Percentiles rank a stretch among this genome's conserved stretches.
Evolutionary conservation across 768 basidiomycete genomes (phyloP).

Genomic region (Podaxis sp.): DNA sequence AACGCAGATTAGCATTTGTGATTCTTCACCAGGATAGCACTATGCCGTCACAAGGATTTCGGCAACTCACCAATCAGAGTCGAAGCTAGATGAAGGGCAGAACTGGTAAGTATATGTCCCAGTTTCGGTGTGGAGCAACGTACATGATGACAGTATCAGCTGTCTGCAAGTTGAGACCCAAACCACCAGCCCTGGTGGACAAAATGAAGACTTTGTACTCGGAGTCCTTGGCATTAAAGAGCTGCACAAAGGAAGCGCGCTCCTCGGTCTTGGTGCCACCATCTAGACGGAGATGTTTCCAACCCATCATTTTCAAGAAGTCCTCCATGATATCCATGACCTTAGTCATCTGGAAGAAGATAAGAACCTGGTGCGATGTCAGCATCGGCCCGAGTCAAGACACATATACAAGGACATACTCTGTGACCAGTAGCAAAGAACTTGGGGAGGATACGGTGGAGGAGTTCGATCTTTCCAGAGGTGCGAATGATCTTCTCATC

Average conservation of each 20-base stretch:
- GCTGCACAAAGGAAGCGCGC: conserved; percentile 79
- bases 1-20: conserved; percentile 28
- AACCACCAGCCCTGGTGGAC: conserved; percentile 90
- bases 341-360: conserved; percentile 99
- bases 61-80: conserved; percentile 56
- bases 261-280: conserved; percentile 97
- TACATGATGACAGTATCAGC: conserved; percentile 96
- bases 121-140: conserved; percentile 26
- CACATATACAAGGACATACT: conserved; percentile 37
- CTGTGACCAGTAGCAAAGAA: conserved; percentile 91
- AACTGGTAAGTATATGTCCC: background rate
- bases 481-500: conserved; percentile 84
- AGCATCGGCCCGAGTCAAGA: conserved; percentile 1
- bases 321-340: conserved; percentile 99
- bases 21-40: conserved; percentile 18
- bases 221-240: conserved; percentile 88
- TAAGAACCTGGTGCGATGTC: conserved; percentile 66
- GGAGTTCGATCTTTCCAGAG: conserved; percentile 91
- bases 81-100: conserved; percentile 49
- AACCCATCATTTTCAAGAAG: conserved; percentile 83
- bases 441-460: conserved; percentile 91
- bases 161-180: conserved; percentile 93
- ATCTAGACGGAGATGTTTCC: conserved; percentile 90
- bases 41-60: background rate
- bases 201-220: conserved; percentile 91